A percentile compares a stretch with the other conserved stretches of the same genome.
phyloP scores from a whole-genome alignment of 2,329 filamentous ascomycete species.

The Amesomyces nigricolor region DNA sequence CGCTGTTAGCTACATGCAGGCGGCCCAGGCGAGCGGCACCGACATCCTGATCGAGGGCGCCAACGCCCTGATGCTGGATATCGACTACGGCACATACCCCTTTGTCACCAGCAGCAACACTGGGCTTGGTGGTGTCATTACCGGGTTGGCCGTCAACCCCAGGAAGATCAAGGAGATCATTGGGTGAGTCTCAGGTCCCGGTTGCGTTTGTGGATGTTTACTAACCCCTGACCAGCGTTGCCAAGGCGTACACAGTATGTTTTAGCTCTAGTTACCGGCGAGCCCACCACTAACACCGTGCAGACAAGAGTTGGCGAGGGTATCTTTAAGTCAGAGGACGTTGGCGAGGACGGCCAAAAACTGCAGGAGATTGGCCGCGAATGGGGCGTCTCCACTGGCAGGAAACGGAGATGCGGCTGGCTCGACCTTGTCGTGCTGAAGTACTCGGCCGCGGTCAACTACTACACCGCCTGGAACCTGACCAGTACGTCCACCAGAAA shows the following conservation, averaged over 20 bases:
- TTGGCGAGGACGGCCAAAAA: constrained; percentile 39
- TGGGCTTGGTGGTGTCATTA: constrained; percentile 56
- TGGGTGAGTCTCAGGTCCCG: constrained; percentile 33
- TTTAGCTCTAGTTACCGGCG: not conserved
- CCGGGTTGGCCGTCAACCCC: constrained; percentile 56
- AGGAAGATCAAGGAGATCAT: constrained; percentile 54
- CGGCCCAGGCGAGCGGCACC: constrained; percentile 52
- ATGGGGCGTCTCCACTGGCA: constrained; percentile 48
- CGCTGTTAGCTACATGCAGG: constrained; percentile 57
- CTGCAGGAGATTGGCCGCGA: constrained; percentile 45
- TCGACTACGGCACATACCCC: constrained; percentile 43
- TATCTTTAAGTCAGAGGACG: constrained; percentile 61
- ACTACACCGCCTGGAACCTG: constrained; percentile 58
- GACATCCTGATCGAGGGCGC: constrained; percentile 65
- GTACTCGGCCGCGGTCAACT: constrained; percentile 57
- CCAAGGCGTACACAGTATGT: constrained; percentile 53
- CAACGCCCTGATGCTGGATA: constrained; percentile 60
- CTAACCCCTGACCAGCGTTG: constrained; percentile 38
- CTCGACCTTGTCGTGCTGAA: constrained; percentile 64
- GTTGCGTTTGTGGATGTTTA: not conserved
- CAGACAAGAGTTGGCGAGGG: constrained; percentile 58
- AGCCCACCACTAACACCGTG: constrained; percentile 33
- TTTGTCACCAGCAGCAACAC: constrained; percentile 55
- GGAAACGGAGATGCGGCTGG: constrained; percentile 54
- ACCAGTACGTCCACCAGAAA: constrained; percentile 35